A percentile compares a stretch with the other conserved stretches of the same genome.
Evolutionary conservation across 106 monocot genomes (phyloP).

Genomic region (Chionographis japonica): DNA sequence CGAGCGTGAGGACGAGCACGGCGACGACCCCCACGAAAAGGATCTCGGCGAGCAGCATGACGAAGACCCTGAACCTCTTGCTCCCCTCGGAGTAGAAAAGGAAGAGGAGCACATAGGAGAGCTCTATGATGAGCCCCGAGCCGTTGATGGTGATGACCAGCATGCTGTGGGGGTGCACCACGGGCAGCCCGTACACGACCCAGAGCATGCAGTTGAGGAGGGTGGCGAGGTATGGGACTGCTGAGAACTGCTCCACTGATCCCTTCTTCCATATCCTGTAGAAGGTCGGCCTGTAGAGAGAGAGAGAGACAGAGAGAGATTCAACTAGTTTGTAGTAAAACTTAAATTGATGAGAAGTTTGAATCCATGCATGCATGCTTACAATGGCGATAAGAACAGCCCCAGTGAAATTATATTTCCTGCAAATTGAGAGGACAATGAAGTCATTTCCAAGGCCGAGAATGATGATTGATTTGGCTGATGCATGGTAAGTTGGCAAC

Average conservation of each 20-base stretch:
- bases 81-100: slow-evolving; percentile 47
- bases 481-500: not conserved
- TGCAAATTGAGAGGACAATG: slow-evolving; percentile 13
- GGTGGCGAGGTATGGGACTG: slow-evolving; percentile 66
- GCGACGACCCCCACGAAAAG: slow-evolving; percentile 36
- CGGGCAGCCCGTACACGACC: slow-evolving; percentile 73
- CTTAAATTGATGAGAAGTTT: not conserved
- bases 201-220: slow-evolving; percentile 86
- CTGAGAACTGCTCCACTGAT: slow-evolving; percentile 77
- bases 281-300: slow-evolving; percentile 64
- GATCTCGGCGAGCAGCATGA: slow-evolving; percentile 30
- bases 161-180: slow-evolving; percentile 67
- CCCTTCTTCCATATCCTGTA: slow-evolving; percentile 60
- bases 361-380: slow-evolving; percentile 18
- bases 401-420: slow-evolving; percentile 61
- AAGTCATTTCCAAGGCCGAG: not conserved
- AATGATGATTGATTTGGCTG: not conserved
- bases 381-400: slow-evolving; percentile 69
- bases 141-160: slow-evolving; percentile 82
- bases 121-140: slow-evolving; percentile 51
- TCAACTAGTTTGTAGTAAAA: not conserved
- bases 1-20: slow-evolving; percentile 34
- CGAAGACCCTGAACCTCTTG: slow-evolving; percentile 31
- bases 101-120: slow-evolving; percentile 64
- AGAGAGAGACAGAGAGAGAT: not conserved